Evolutionary conservation across 2,329 filamentous ascomycete genomes (phyloP).

Genomic region (Lasiodiplodia hormozganensis): DNA sequence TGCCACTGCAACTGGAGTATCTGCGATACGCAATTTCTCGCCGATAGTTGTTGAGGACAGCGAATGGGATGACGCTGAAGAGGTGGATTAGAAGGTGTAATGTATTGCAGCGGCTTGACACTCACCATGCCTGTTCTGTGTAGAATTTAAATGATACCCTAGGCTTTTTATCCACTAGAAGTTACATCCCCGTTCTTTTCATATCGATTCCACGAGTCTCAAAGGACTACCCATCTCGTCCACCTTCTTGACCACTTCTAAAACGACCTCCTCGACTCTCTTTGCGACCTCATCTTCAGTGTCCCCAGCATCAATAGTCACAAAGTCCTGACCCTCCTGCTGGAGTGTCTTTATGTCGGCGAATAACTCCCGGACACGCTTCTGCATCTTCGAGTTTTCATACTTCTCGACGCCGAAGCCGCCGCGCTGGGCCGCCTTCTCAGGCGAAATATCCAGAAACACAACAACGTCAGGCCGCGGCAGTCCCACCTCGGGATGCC

Average conservation of each 20-base stretch:
- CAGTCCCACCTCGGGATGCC: slow-evolving; percentile 82
- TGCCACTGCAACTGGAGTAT: not conserved
- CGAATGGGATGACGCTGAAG: slow-evolving; percentile 58
- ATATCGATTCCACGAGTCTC: slow-evolving; percentile 42
- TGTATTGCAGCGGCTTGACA: not conserved
- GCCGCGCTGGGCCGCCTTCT: slow-evolving; percentile 75
- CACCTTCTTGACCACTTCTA: slow-evolving; percentile 38
- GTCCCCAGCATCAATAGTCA: slow-evolving; percentile 62
- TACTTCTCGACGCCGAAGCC: slow-evolving; percentile 91
- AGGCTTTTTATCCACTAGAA: not conserved
- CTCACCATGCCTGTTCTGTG: not conserved
- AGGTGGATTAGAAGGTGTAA: slow-evolving; percentile 40
- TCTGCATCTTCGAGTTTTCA: slow-evolving; percentile 84
- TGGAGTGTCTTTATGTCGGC: slow-evolving; percentile 57
- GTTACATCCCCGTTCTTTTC: not conserved
- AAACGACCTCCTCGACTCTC: slow-evolving; percentile 39
- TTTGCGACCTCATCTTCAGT: slow-evolving; percentile 59
- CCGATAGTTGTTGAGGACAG: slow-evolving; percentile 61
- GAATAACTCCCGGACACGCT: slow-evolving; percentile 77
- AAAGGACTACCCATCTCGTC: slow-evolving; percentile 35
- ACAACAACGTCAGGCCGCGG: slow-evolving; percentile 86
- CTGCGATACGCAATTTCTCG: not conserved
- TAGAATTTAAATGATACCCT: slow-evolving; percentile 13
- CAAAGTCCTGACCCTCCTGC: slow-evolving; percentile 60
- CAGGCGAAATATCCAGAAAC: slow-evolving; percentile 82